Percentiles rank a stretch among this genome's conserved stretches.
phyloP scores from a whole-genome alignment of 108 stramenopile genomes.

The Skeletonema tropicum region DNA sequence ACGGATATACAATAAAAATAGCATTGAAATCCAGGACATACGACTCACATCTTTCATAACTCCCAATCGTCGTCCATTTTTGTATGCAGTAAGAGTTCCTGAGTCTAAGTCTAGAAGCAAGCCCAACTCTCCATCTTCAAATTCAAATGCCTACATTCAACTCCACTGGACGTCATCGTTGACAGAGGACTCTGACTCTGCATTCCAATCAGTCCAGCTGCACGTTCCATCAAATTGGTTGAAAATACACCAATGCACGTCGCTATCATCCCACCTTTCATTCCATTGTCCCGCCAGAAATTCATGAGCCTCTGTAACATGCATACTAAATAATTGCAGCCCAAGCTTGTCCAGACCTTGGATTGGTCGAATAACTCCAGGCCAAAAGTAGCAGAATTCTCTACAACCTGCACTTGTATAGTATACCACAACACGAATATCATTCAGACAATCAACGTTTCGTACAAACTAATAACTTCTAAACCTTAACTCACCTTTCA shows the following conservation, averaged over 20 bases:
- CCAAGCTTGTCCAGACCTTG: constrained; percentile 6
- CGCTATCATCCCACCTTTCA: background rate
- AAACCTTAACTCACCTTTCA: background rate
- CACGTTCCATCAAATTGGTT: background rate
- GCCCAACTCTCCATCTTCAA: background rate
- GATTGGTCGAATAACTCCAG: constrained; percentile 1
- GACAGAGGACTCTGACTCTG: background rate
- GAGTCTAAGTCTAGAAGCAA: background rate
- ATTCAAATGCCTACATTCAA: constrained; percentile 3
- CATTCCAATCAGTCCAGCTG: background rate
- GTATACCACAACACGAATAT: no score
- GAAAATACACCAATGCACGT: background rate
- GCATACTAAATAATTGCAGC: background rate
- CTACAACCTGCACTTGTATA: background rate
- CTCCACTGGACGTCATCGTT: background rate
- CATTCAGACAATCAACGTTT: no score
- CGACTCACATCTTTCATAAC: constrained; percentile 1
- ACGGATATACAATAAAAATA: no score
- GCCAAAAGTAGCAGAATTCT: background rate
- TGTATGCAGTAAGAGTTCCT: constrained; percentile 2
- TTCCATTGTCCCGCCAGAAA: background rate
- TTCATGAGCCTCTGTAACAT: background rate
- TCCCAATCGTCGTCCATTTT: constrained; percentile 3
- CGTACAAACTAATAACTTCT: no score
- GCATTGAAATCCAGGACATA: background rate